Base-by-base conservation (phyloP, 106 monocot genomes). In the Vanilla planifolia region DNA sequence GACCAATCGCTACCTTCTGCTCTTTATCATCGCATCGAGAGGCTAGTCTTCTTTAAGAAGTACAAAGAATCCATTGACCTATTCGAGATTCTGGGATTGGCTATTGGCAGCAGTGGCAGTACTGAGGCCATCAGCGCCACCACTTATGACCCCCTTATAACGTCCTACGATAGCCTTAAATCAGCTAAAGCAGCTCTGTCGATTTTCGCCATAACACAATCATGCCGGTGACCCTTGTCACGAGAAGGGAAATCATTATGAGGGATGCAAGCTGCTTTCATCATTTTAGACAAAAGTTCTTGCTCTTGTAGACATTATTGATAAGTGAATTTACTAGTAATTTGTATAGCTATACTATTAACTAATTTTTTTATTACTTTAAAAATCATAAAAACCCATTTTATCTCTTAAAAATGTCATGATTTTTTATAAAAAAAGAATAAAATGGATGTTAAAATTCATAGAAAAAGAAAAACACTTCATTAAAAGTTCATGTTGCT, bases 201-300 rank as follows among this genome's bases (percentile, higher is more conserved):
- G 48, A 66, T 96, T 44, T 77, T 74, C 36, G 90, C 48, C 95
- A 90, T 68, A 56, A 16, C 44, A 65, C 63, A 8, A 77, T 96
- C 33, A 81, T 83, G 67, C 35, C 84, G 62, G 75, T 84, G 14
- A 51, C 86, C 15, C 28, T 67, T 33, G 63, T 87, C 36, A 84
- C 84, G 0, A 67, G 74, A 22, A 75, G 86, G 74, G 79, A 90
- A 33, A 91, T 90, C 69, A 77, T 84, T 55, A 60, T 87, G 52
- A 80, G 91, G 63, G 95, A 91, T 81, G 84, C 79, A 20, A 90
- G 79, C 58, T 63, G 84, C 19, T 91, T 96, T 60, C 95, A 96
- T 74, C 84, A 91, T 75, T 96, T 96, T 56, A 84, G 63, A 69
- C n/a, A 14, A 77, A 23, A 91, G 90, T 15, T 59, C 43, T 33